Evolutionary conservation across 805 yeast species (phyloP), one percentile per base, ranked within the genome.

Genomic region (Suhomyces prunicola): DNA sequence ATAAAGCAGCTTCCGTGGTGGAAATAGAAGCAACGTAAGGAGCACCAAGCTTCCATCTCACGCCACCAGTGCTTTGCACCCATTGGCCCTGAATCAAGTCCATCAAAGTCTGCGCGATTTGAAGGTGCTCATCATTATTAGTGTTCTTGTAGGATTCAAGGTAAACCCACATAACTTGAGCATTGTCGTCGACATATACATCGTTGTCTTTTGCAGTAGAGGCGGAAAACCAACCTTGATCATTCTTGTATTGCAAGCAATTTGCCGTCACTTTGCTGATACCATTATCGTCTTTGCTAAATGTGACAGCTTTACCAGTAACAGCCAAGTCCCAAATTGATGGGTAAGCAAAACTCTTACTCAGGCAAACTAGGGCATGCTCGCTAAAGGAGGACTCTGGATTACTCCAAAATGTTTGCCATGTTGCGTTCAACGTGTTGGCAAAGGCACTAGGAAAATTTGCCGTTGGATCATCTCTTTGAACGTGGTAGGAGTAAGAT

Each of bases 341-440:
- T n/a, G 60, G 58, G 7, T 46, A 39, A 10, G 36, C 46, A 27
- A 51, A 51, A 2, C n/a, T 33, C 6, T 24, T 40, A 8, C 39
- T 35, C 22, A 24, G 54, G 31, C 58, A 57, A 19, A 13, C 35
- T 24, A 50, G 47, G 19, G 55, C 50, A 17, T 47, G 42, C 13
- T 39, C 46, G 27, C 50, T 42, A 39, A 54, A 57, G 3, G 57
- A 48, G 26, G 53, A 50, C 13, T 57, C 26, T 12, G 45, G 48
- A 23, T 46, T 24, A 45, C 55, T 52, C 66, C 66, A 62, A 50
- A 58, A 62, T 5, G 54, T 48, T 35, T n/a, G 39, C 65, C 64
- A 61, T 5, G 57, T 47, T 10, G 64, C 52, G 35, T 54, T 44
- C 22, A 55, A 39, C 3, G 57, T 50, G 15, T 35, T 24, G 22